Percentiles rank a stretch among this genome's conserved stretches.
Evolutionary conservation across 352 stramenopile genomes (phyloP).

Genomic region (Globisporangium acanthophoron): DNA sequence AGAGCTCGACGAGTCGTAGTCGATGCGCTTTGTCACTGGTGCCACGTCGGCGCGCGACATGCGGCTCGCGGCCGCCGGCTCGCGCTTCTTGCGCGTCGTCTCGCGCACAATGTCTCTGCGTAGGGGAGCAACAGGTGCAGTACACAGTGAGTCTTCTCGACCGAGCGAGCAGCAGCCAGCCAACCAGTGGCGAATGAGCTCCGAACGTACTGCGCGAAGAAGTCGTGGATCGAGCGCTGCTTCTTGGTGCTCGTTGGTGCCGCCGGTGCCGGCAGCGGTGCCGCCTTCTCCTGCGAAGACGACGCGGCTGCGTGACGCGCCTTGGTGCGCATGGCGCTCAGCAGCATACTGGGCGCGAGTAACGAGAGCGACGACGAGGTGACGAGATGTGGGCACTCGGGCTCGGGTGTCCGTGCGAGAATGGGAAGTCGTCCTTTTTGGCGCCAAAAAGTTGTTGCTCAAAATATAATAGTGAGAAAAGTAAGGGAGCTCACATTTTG

Average conservation of each 20-base stretch:
- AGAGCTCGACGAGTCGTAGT: conserved; percentile 54
- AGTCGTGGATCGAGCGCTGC: conserved; percentile 84
- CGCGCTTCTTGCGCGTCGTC: conserved; percentile 34
- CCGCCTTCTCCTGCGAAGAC: conserved; percentile 7
- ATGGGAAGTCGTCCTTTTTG: not conserved
- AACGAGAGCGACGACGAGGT: too few relatives aligned
- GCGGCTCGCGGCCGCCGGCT: conserved; percentile 13
- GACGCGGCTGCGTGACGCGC: conserved; percentile 9
- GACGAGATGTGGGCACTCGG: too few relatives aligned
- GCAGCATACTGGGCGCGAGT: conserved; percentile 11
- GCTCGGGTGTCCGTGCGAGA: not conserved
- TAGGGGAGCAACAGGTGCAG: not conserved
- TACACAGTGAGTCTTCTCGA: not conserved
- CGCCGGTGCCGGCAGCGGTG: not conserved
- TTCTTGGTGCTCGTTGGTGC: conserved; percentile 42
- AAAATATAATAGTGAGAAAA: not conserved
- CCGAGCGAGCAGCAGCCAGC: too few relatives aligned
- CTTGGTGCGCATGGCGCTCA: conserved; percentile 38
- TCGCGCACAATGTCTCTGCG: conserved; percentile 17
- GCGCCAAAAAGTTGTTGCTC: not conserved
- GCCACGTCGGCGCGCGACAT: conserved; percentile 28
- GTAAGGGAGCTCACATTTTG: not conserved
- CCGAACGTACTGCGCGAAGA: conserved; percentile 51
- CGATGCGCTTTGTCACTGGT: conserved; percentile 60
- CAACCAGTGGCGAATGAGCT: not conserved